Evolutionary conservation across 495 filamentous ascomycete genomes (phyloP), one percentile per base, ranked within the genome.

Genomic region (Baudoinia panamericana): DNA sequence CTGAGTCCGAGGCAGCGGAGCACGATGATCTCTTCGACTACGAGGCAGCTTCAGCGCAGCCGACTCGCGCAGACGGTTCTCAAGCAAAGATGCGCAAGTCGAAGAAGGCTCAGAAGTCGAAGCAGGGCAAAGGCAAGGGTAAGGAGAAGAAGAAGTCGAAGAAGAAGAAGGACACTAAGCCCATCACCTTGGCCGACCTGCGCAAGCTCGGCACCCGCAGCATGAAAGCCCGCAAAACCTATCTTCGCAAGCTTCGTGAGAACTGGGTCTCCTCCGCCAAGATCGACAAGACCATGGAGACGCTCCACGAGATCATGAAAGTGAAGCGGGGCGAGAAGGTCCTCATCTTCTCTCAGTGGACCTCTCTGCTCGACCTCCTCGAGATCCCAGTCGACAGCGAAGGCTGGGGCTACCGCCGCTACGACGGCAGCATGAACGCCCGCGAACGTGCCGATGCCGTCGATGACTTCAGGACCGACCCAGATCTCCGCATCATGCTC

Each of bases 301-400:
- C 93, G 23, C 65, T 93, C 11, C 52, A 65, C 13, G 50, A 51
- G 0, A 70, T 76, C 39, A 58, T 70, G 38, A 48, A 57, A 18
- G 59, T 59, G 9, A 63, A 66, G 30, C 36, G 50, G 8, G 58
- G 55, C 17, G 67, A 90, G 59, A 95, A 95, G 60, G 90, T 82
- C 2, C 86, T 97, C 30, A 72, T 96, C 45, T 96, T 96, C 61
- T 84, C 78, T 39, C 82, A 93, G 55, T 96, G 88, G 62, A 94
- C 88, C 4, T 80, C 83, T 0, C 68, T 95, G 12, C 73, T 96
- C 4, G 88, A 95, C 60, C 68, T 94, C n/a, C 71, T 95, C 6
- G 85, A 95, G 61, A 71, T 93, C n/a, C 82, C 86, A 0, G 72
- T 95, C 50, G 67, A 76, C n/a, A 62, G 69, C 10, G 17, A 41